Base-by-base conservation (phyloP, 768 basidiomycete species). In the Amanita pallidorosea region DNA sequence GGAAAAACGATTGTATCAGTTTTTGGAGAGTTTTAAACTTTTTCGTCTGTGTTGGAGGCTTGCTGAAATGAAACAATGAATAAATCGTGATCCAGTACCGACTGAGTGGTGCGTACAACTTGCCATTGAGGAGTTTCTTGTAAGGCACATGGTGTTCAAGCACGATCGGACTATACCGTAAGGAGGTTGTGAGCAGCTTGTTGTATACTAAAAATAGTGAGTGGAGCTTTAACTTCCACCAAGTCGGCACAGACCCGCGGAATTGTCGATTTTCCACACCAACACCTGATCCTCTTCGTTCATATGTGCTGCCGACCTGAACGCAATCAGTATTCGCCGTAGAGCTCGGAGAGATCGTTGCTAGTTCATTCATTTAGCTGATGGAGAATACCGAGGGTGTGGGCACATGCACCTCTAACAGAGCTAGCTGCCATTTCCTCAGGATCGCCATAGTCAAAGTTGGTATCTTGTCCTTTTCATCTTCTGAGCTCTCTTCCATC, bases 151-250 rank as follows among this genome's bases (percentile, higher is more conserved):
- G 94, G 60, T 94, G 83, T 45, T 79, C 75, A 15, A 99, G 75
- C 7, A 97, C 76, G 36, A 97, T 75, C 2, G 96, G 94, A 0
- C 94, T 94, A 66, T 89, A 99, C 60, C 80, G 81, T 23, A 99
- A 72, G 2, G 92, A 70, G 0, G 94, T 95, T 9, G 79, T 79
- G 40, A 99, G 73, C 18, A 98, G 75, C 69, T 97, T 96, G 70
- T 85, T 85, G 70, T 94, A 98, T n/a, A 97, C 93, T 95, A 48
- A 15, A 37, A 27, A 41, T 20, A 41, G 34, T 58, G 31, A 58
- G 20, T 31, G 31, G 29, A 25, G 20, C 44, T 35, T 47, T 34
- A 35, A 31, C n/a, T 29, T 18, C 15, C 7, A 29, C 29, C 2
- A 5, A 42, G 22, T 34, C 41, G 44, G 51, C 18, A 49, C 33